Percentiles rank a stretch among this genome's conserved stretches.
phyloP scores from a whole-genome alignment of 2,329 filamentous ascomycete genomes.

The Paracoccidioides lutzii region DNA sequence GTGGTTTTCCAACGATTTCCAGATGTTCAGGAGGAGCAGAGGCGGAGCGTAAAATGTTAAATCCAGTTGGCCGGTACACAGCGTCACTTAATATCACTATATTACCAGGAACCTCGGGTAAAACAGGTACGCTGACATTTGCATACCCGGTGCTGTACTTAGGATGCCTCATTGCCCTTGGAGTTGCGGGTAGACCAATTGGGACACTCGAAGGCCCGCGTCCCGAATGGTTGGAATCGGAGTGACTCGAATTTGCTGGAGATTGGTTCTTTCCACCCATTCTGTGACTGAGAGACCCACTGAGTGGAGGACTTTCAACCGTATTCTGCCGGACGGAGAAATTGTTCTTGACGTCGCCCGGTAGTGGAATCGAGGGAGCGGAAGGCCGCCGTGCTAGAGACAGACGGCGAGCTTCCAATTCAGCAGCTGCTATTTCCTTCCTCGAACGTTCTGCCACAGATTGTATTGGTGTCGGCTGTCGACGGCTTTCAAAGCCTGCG shows the following conservation, averaged over 20 bases:
- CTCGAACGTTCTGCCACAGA: slow-evolving; percentile 51
- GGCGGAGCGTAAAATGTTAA: slow-evolving; percentile 27
- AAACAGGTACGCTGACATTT: slow-evolving; percentile 38
- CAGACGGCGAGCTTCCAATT: slow-evolving; percentile 75
- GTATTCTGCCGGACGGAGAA: slow-evolving; percentile 25
- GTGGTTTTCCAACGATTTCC: slow-evolving; percentile 21
- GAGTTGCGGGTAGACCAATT: slow-evolving; percentile 78
- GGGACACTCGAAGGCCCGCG: slow-evolving; percentile 38
- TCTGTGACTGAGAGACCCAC: slow-evolving; percentile 22
- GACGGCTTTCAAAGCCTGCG: slow-evolving; percentile 6
- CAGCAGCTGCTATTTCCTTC: slow-evolving; percentile 65
- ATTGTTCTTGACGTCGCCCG: slow-evolving; percentile 40
- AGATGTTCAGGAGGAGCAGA: slow-evolving; percentile 22
- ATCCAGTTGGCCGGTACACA: slow-evolving; percentile 25
- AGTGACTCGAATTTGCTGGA: slow-evolving; percentile 27
- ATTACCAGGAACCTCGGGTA: slow-evolving; percentile 44
- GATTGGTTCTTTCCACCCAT: slow-evolving; percentile 24
- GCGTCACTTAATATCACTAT: slow-evolving; percentile 22
- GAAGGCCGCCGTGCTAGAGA: slow-evolving; percentile 71
- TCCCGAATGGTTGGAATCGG: slow-evolving; percentile 28
- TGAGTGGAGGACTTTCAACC: slow-evolving; percentile 33
- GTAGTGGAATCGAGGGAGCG: slow-evolving; percentile 67
- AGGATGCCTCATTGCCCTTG: slow-evolving; percentile 74
- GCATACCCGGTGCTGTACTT: slow-evolving; percentile 44
- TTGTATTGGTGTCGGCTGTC: slow-evolving; percentile 14